A percentile compares a stretch with the other conserved stretches of the same genome.
Evolutionary conservation across 257 asterid species (phyloP).

Genomic region (Lycium barbarum): DNA sequence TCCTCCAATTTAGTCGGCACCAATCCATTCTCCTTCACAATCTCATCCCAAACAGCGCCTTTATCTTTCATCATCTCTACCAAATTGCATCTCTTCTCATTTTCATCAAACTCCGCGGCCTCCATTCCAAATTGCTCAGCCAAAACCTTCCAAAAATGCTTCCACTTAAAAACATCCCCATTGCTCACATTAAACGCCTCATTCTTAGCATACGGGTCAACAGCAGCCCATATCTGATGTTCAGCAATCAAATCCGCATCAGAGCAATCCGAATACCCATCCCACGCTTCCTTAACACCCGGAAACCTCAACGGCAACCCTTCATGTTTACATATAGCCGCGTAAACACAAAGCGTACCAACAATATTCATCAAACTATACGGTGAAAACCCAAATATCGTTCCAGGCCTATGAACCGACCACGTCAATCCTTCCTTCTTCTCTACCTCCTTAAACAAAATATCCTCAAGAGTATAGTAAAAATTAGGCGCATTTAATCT

Average conservation of each 20-base stretch:
- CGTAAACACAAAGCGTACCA: slow-evolving; percentile 83
- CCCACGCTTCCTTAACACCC: slow-evolving; percentile 75
- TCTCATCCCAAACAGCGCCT: slow-evolving; percentile 83
- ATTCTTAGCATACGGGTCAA: slow-evolving; percentile 88
- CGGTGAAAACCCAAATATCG: slow-evolving; percentile 80
- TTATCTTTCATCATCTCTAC: slow-evolving; percentile 80
- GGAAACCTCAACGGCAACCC: slow-evolving; percentile 75
- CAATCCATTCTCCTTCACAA: slow-evolving; percentile 73
- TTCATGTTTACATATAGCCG: slow-evolving; percentile 87
- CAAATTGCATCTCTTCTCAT: slow-evolving; percentile 51
- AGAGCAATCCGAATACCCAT: slow-evolving; percentile 73
- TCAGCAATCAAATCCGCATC: slow-evolving; percentile 94
- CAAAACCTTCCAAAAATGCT: slow-evolving; percentile 89
- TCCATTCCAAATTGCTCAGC: slow-evolving; percentile 85
- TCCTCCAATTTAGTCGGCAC: slow-evolving; percentile 63
- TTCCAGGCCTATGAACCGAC: slow-evolving; percentile 89
- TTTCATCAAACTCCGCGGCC: slow-evolving; percentile 58
- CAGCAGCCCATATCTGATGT: slow-evolving; percentile 96
- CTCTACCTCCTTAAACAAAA: slow-evolving; percentile 62
- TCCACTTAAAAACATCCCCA: slow-evolving; percentile 93
- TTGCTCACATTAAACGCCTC: slow-evolving; percentile 91
- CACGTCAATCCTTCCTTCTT: slow-evolving; percentile 79
- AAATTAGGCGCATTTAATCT: slow-evolving; percentile 63
- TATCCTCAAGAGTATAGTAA: slow-evolving; percentile 73
- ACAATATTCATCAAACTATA: slow-evolving; percentile 81